These are phyloP conservation scores for Picea glauca DNA, from an alignment of 75 land plant genomes.

Conservation along the genomic window DNA sequence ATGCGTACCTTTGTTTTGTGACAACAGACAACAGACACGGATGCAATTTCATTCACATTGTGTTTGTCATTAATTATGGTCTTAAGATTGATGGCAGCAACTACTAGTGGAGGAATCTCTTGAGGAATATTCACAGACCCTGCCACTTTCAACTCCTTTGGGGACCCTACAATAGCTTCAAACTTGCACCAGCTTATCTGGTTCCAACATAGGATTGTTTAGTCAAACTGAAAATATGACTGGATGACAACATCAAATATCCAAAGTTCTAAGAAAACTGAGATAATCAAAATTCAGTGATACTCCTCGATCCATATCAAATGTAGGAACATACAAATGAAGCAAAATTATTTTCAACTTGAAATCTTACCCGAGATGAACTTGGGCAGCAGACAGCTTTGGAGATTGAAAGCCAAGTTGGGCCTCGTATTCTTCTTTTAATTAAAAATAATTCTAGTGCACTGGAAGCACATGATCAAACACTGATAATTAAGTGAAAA, in stretches of 20 bases:
- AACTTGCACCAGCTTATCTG: too few relatives aligned
- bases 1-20: conserved; percentile 74
- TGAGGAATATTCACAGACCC: conserved; percentile 16
- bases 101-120: conserved; percentile 79
- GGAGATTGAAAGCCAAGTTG: conserved; percentile 87
- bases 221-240: too few relatives aligned
- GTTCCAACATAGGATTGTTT: too few relatives aligned
- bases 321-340: neutral
- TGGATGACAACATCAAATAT: too few relatives aligned
- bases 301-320: neutral
- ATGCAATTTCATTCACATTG: conserved; percentile 81
- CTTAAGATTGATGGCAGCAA: conserved; percentile 82
- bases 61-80: conserved; percentile 78
- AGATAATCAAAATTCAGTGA: too few relatives aligned
- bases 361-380: conserved; percentile 56
- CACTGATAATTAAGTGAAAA: neutral
- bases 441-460: conserved; percentile 87
- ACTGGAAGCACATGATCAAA: conserved; percentile 40
- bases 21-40: conserved; percentile 84
- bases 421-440: conserved; percentile 89
- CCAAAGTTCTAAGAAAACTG: too few relatives aligned
- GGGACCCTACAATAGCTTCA: too few relatives aligned
- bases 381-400: conserved; percentile 51
- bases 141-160: conserved; percentile 42
- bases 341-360: neutral